These are phyloP conservation scores for Sclerotinia sclerotiorum DNA, from an alignment of 2,329 filamentous ascomycete genomes.

Conservation along the genomic window DNA sequence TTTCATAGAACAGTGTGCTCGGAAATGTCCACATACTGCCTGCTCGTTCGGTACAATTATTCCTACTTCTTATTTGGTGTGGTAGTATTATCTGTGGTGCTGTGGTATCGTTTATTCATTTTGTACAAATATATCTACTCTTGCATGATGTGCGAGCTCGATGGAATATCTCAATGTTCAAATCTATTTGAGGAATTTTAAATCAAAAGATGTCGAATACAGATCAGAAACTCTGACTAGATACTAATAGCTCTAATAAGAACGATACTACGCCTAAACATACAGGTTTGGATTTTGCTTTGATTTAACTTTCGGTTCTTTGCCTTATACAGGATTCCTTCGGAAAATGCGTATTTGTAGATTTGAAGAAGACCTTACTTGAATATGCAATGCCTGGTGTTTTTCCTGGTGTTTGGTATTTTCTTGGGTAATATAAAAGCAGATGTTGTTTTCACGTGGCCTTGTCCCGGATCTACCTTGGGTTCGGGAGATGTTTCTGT, in stretches of 20 bases:
- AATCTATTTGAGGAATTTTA: too few relatives aligned
- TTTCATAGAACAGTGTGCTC: not conserved
- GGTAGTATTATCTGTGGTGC: constrained; percentile 2
- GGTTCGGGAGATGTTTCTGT: constrained; percentile 15
- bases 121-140: constrained; percentile 5
- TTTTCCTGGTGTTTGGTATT: not conserved
- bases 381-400: constrained; percentile 16
- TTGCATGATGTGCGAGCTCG: not conserved
- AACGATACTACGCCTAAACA: not conserved
- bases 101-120: not conserved
- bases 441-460: constrained; percentile 21
- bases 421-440: not conserved
- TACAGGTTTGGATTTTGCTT: not conserved
- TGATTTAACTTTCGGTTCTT: not conserved
- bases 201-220: too few relatives aligned
- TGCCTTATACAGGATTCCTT: not conserved
- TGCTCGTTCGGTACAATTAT: constrained; percentile 16
- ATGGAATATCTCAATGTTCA: not conserved
- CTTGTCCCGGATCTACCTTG: not conserved
- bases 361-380: constrained; percentile 4
- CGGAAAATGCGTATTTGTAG: constrained; percentile 15
- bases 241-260: not conserved
- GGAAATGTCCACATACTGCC: constrained; percentile 11
- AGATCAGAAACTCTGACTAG: too few relatives aligned
- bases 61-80: constrained; percentile 16